phyloP scores from a whole-genome alignment of 2,329 filamentous ascomycete genomes.

The Diaporthe batatas region DNA sequence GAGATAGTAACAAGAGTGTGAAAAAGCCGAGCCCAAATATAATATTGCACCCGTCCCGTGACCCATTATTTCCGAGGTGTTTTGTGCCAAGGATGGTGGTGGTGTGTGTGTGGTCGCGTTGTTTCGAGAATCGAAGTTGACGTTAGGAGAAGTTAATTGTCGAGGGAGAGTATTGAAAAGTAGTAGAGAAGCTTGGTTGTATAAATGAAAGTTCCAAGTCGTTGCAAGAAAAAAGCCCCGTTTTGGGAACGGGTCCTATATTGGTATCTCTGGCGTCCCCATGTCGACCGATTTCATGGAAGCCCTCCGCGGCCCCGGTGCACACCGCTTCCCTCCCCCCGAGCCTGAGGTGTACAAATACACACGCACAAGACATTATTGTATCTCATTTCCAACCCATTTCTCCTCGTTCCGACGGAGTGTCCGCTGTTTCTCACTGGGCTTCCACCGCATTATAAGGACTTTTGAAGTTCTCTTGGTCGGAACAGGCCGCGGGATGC shows the following conservation, averaged over 20 bases:
- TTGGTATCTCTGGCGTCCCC: slow-evolving; percentile 34
- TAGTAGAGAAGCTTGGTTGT: slow-evolving; percentile 25
- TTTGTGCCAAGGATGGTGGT: not conserved
- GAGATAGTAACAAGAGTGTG: slow-evolving; percentile 1
- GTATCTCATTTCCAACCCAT: slow-evolving; percentile 34
- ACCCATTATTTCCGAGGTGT: slow-evolving; percentile 28
- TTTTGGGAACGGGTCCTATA: slow-evolving; percentile 27
- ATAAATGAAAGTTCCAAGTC: slow-evolving; percentile 29
- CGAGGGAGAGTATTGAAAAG: slow-evolving; percentile 37
- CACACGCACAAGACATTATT: slow-evolving; percentile 38
- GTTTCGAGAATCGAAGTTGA: slow-evolving; percentile 40
- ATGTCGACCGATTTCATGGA: slow-evolving; percentile 32
- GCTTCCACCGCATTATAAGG: slow-evolving; percentile 14
- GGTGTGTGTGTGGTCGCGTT: slow-evolving; percentile 14
- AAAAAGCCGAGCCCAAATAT: slow-evolving; percentile 35
- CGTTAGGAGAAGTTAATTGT: slow-evolving; percentile 20
- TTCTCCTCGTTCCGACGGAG: slow-evolving; percentile 3
- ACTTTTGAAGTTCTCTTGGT: slow-evolving; percentile 8
- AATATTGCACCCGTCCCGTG: slow-evolving; percentile 35
- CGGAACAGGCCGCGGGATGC: slow-evolving; percentile 26
- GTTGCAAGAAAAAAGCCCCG: not conserved
- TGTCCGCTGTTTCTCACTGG: slow-evolving; percentile 2
- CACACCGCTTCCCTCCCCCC: not conserved
- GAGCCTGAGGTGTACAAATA: slow-evolving; percentile 21
- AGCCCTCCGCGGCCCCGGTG: slow-evolving; percentile 1